phyloP scores from a whole-genome alignment of 1,284 basidiomycete genomes.

The Ustilago trichophora region DNA sequence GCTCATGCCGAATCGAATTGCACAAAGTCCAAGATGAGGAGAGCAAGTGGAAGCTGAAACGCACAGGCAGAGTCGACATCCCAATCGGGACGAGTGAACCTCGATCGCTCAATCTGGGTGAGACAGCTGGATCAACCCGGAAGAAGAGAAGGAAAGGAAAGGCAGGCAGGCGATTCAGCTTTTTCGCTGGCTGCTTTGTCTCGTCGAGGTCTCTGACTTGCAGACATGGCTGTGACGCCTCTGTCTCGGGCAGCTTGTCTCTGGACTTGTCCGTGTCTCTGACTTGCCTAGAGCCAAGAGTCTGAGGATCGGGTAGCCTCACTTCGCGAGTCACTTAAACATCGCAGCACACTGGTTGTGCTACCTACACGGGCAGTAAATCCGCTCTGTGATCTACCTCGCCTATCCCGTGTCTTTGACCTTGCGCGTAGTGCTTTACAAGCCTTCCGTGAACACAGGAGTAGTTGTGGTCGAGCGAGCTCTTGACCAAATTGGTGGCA shows the following conservation, averaged over 20 bases:
- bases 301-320: neutral
- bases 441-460: no score
- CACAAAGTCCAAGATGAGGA: no score
- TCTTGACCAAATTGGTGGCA: no score
- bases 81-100: neutral
- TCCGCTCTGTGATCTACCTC: constrained; percentile 3
- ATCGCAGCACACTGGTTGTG: neutral
- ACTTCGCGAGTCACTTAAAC: neutral
- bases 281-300: neutral
- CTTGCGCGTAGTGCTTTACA: neutral
- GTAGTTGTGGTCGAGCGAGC: no score
- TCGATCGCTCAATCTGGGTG: neutral
- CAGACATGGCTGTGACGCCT: neutral
- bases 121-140: neutral
- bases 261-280: neutral
- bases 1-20: no score
- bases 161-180: neutral
- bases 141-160: neutral
- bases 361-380: no score
- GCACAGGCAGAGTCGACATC: no score
- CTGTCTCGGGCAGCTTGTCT: constrained; percentile 1
- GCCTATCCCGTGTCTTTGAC: constrained; percentile 8
- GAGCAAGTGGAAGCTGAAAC: no score
- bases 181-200: neutral
- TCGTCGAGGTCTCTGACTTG: neutral